phyloP scores from a whole-genome alignment of 371 early-diverging fungal species.

The Mucor indicus region DNA sequence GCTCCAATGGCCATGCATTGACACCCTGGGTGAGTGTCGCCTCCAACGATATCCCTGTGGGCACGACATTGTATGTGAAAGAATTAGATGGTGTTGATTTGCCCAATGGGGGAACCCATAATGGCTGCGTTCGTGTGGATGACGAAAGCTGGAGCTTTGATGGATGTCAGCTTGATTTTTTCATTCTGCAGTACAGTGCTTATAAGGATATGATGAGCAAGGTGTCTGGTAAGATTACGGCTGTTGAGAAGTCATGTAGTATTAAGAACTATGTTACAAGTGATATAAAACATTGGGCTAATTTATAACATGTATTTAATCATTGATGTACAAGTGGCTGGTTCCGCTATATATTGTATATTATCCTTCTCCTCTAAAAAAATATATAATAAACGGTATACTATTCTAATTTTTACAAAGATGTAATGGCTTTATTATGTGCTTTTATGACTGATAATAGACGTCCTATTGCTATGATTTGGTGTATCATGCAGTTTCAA shows the following conservation, averaged over 20 bases:
- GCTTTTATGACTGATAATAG: too few species aligned
- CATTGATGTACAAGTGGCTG: too few species aligned
- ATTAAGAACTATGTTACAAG: conserved; percentile 19
- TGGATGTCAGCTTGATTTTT: conserved; percentile 46
- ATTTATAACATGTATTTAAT: too few species aligned
- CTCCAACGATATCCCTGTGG: conserved; percentile 37
- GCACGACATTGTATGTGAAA: conserved; percentile 48
- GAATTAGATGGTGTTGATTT: conserved; percentile 39
- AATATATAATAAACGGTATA: too few species aligned
- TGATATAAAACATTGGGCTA: conserved; percentile 21
- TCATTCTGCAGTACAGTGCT: conserved; percentile 21
- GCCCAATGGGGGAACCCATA: conserved; percentile 44
- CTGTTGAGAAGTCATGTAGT: conserved; percentile 7
- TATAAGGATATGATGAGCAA: conserved; percentile 7
- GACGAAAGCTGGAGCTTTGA: conserved; percentile 52
- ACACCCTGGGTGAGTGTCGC: conserved; percentile 45
- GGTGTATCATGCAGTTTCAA: too few species aligned
- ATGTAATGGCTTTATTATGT: too few species aligned
- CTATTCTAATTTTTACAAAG: too few species aligned
- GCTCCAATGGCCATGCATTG: conserved; percentile 20
- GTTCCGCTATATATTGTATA: too few species aligned
- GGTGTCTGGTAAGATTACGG: conserved; percentile 17
- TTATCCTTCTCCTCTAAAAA: too few species aligned
- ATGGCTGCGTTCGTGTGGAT: conserved; percentile 49
- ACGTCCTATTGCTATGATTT: too few species aligned